Evolutionary conservation across 2,329 filamentous ascomycete species (phyloP).

Genomic region (Fusarium liriodendri): DNA sequence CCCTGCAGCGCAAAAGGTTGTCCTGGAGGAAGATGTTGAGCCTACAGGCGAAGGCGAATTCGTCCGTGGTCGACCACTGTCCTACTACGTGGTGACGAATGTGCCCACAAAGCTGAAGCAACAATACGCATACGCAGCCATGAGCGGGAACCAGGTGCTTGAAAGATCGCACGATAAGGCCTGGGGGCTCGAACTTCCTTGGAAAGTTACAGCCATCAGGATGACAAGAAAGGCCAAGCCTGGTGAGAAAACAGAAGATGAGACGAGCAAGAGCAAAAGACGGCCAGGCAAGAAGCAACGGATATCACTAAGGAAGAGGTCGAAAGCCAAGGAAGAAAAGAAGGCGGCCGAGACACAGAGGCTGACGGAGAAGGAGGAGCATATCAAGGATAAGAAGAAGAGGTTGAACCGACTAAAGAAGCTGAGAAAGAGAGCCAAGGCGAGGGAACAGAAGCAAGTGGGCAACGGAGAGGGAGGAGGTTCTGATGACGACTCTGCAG

Average conservation of each 20-base stretch:
- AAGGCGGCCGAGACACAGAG: conserved; percentile 53
- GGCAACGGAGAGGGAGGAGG: conserved; percentile 31
- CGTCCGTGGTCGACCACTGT: conserved; percentile 52
- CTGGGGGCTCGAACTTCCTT: conserved; percentile 71
- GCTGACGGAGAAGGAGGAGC: conserved; percentile 63
- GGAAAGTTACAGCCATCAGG: conserved; percentile 63
- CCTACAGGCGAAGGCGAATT: conserved; percentile 52
- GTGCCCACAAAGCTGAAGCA: conserved; percentile 51
- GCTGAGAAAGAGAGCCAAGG: conserved; percentile 67
- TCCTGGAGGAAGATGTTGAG: conserved; percentile 59
- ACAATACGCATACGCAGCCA: conserved; percentile 58
- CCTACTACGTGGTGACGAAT: conserved; percentile 60
- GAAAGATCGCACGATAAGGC: conserved; percentile 55
- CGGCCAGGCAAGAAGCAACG: conserved; percentile 70
- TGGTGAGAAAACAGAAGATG: conserved; percentile 13
- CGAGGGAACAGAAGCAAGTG: conserved; percentile 62
- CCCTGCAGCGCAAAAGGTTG: conserved; percentile 59
- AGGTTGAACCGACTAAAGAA: conserved; percentile 70
- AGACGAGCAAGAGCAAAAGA: conserved; percentile 50
- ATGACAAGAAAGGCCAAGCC: conserved; percentile 46
- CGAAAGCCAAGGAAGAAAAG: conserved; percentile 55
- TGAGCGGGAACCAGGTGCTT: conserved; percentile 64
- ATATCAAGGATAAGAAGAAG: conserved; percentile 71
- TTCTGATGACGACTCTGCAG: conserved; percentile 24
- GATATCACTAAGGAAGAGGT: conserved; percentile 61